These are phyloP conservation scores for Wickerhamia fluorescens DNA, from an alignment of 805 yeast species.

Conservation along the genomic window DNA sequence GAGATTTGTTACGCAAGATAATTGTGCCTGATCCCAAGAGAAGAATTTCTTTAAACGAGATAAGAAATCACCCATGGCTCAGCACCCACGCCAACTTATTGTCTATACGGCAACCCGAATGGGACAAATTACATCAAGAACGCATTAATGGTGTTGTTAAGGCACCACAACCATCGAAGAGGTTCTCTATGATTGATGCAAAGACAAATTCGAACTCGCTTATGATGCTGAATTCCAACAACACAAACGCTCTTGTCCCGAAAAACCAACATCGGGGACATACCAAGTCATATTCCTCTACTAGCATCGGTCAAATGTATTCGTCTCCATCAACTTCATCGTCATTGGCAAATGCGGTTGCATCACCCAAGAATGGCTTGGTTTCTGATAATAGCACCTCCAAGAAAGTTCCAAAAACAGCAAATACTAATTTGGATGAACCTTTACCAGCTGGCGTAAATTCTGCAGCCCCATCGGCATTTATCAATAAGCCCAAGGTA, in stretches of 20 bases:
- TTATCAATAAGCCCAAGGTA: too few species aligned
- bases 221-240: conserved; percentile 4
- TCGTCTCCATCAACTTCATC: conserved; percentile 66
- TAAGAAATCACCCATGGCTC: conserved; percentile 83
- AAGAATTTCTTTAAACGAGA: conserved; percentile 61
- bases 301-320: conserved; percentile 29
- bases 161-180: conserved; percentile 17
- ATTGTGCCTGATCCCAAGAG: conserved; percentile 78
- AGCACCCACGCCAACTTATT: conserved; percentile 76
- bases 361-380: conserved; percentile 20
- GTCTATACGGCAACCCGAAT: conserved; percentile 79
- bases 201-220: conserved; percentile 21
- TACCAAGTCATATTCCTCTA: conserved; percentile 30
- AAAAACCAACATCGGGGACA: too few species aligned
- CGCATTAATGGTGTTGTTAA: conserved; percentile 8
- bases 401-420: neutral
- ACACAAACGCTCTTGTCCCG: too few species aligned
- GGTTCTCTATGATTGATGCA: conserved; percentile 40
- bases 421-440: neutral
- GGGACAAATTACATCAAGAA: conserved; percentile 59
- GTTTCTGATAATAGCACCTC: conserved; percentile 3
- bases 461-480: conserved; percentile 12
- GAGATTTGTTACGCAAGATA: conserved; percentile 82
- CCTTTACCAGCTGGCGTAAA: conserved; percentile 3
- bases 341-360: conserved; percentile 45